Base-by-base conservation (phyloP, 495 filamentous ascomycete species). In the Annulohypoxylon stygium region DNA sequence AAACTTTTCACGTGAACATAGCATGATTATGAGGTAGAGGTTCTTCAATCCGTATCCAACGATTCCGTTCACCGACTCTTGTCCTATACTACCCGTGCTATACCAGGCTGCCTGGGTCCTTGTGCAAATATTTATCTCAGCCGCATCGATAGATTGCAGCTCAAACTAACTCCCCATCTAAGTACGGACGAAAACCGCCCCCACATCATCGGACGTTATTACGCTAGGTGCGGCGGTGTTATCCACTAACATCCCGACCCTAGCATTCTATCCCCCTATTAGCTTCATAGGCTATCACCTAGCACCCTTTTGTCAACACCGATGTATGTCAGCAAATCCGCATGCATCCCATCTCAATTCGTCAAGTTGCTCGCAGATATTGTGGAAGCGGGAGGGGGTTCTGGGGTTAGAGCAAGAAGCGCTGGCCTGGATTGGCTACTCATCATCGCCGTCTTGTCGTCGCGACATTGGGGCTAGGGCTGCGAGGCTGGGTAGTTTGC, bases 11-110 rank as follows among this genome's bases (percentile, higher is more conserved):
- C 6, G 9, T 8, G 18, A 20, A 50, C 20, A 50, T 11, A 20
- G 9, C 7, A 30, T 6, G 30, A 30, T 6, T 30, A 23, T 1
- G 20, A 23, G 20, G 20, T 23, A 33, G 3, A 33, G 50, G 25
- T n/a, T 23, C 11, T 4, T 25, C 10, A 33, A 53, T 53, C 2
- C 50, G 23, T 23, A 53, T 11, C 23, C 9, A 23, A 16, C 23
- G 5, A 50, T 11, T 23, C 26, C 6, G 36, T 20, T 63, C 60
- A 33, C 60, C 60, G 60, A 50, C 16, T 50, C n/a, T 36, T 16
- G 12, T 41, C 20, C 16, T 63, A 37, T 30, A 63, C 11, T 30
- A 6, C 18, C 11, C 8, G 4, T 25, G 12, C 11, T 33, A 53
- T 16, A 45, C 41, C 41, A 3, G 14, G 11, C 41, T 45, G 14